phyloP scores from a whole-genome alignment of 305 asterid genomes.

The Fraxinus platypoda region DNA sequence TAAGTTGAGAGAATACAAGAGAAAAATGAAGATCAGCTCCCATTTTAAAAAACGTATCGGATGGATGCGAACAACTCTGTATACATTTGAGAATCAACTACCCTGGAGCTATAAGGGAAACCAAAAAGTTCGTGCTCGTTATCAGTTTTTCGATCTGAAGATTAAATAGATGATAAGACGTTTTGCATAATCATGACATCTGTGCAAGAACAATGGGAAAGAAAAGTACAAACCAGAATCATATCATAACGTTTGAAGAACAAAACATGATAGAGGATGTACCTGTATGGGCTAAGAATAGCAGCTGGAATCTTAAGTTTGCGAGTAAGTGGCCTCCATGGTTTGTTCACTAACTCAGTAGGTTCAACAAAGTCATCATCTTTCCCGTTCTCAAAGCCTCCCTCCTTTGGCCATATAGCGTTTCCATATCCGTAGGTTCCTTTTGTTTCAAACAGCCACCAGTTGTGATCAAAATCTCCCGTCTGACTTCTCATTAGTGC shows the following conservation, averaged over 20 bases:
- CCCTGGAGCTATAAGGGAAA: not conserved
- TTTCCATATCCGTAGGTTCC: constrained; percentile 89
- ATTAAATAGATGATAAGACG: not conserved
- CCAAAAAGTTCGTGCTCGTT: not conserved
- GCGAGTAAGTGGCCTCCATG: constrained; percentile 89
- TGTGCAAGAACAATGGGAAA: not conserved
- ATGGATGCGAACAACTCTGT: not conserved
- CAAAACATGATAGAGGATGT: constrained; percentile 8
- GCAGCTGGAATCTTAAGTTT: constrained; percentile 77
- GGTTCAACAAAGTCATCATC: constrained; percentile 44
- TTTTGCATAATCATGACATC: not conserved
- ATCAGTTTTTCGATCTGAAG: not conserved
- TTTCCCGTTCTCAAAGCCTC: constrained; percentile 47
- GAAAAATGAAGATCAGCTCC: not conserved
- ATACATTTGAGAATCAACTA: not conserved
- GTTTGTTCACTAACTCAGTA: constrained; percentile 55
- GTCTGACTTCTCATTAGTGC: constrained; percentile 70
- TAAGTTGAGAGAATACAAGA: not conserved
- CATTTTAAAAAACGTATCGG: not conserved
- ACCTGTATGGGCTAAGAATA: constrained; percentile 80
- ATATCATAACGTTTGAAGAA: not conserved
- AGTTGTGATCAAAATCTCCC: constrained; percentile 69
- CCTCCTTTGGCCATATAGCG: constrained; percentile 84
- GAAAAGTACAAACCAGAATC: not conserved
- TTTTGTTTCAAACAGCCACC: constrained; percentile 78